Conservation (phyloP, 176 grass and related monocot species). For the Metroxylon sagu region DNA sequence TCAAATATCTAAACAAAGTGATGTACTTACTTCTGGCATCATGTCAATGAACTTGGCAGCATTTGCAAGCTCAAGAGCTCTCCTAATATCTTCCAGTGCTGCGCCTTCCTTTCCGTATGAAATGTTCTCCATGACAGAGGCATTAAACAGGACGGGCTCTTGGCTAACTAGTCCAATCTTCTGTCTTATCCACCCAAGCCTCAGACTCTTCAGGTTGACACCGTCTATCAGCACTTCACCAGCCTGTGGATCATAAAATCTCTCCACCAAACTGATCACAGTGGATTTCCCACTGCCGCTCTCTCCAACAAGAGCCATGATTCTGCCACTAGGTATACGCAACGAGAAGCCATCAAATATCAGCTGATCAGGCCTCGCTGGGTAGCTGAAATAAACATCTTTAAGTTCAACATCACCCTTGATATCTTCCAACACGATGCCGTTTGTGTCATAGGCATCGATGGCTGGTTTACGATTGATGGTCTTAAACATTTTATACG, state of each 20-base stretch:
- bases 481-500: slow-evolving; percentile 75
- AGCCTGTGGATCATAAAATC: slow-evolving; percentile 68
- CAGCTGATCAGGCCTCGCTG: slow-evolving; percentile 49
- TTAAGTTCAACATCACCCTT: slow-evolving; percentile 51
- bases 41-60: slow-evolving; percentile 65
- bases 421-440: slow-evolving; percentile 43
- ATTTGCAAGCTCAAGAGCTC: slow-evolving; percentile 53
- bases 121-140: slow-evolving; percentile 61
- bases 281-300: slow-evolving; percentile 80
- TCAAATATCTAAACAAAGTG: too few species aligned
- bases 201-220: slow-evolving; percentile 50
- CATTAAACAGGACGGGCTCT: slow-evolving; percentile 72
- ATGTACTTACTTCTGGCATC: slow-evolving; percentile 43
- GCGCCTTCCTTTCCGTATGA: slow-evolving; percentile 53
- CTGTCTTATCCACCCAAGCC: slow-evolving; percentile 53
- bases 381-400: slow-evolving; percentile 58
- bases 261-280: slow-evolving; percentile 59
- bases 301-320: slow-evolving; percentile 66
- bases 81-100: slow-evolving; percentile 46
- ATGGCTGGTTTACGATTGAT: slow-evolving; percentile 49
- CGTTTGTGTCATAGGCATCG: slow-evolving; percentile 37
- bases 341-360: slow-evolving; percentile 69
- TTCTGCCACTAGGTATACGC: slow-evolving; percentile 43
- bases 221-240: slow-evolving; percentile 65
- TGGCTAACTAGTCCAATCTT: slow-evolving; percentile 63